Base-by-base conservation (phyloP, 192 early-diverging fungal species). In the Backusella morwellensis region DNA sequence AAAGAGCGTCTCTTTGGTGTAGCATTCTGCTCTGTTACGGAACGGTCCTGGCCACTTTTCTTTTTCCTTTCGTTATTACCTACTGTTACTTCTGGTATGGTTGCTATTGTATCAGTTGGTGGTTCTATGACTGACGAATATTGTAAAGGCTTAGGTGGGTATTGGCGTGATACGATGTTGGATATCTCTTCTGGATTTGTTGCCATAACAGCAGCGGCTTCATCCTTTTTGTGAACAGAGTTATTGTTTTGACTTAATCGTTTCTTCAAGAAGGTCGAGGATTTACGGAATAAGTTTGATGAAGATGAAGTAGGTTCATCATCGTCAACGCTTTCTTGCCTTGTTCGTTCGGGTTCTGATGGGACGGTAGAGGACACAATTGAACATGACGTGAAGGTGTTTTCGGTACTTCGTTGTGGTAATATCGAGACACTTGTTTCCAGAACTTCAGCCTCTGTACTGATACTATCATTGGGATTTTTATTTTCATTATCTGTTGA, bases 141-240 rank as follows among this genome's bases (percentile, higher is more conserved):
- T 15, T 72, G 70, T 29, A 72, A 35, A 29, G 70, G 70, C 17
- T 72, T 72, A 29, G 70, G 70, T 41, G 70, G 70, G 47, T 72
- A 72, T 15, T 44, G 44, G 35, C 70, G 70, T 29, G 70, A 72
- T 2, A 72, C 40, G 17, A 50, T 72, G 5, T 70, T 70, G 4
- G 68, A 70, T 6, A 70, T 70, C 4, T 70, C 68, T 21, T 26
- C 68, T 41, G 68, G 19, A 36, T 69, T 69, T 35, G 68, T 69
- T 21, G 68, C 35, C n/a, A 21, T 69, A 23, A 36, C 35, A 11
- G 68, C 35, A 40, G 35, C 38, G 11, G 68, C 38, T 41, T 70
- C 68, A 6, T 70, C 68, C n/a, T 70, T 70, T 70, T 38, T 70
- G 35, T 35, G 34, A 36, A 9, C 35, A 36, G 32, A 70, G 35